Conservation (phyloP, 805 yeast genomes). For the Vanderwaltozyma verrucispora region DNA sequence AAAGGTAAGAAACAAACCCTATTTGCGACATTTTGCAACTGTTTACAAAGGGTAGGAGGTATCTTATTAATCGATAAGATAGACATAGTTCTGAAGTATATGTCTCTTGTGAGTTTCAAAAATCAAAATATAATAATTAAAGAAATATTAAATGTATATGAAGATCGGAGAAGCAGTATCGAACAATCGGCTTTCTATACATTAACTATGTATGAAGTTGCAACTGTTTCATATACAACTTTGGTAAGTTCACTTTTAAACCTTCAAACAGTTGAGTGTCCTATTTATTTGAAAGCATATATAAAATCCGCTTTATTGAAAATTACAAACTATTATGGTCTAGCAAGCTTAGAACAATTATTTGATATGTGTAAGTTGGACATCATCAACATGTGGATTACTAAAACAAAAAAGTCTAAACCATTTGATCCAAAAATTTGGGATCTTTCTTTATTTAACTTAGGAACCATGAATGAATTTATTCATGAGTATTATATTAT, state of each 20-base stretch:
- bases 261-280: slow-evolving; percentile 5
- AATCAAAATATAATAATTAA: slow-evolving; percentile 23
- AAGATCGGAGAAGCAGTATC: slow-evolving; percentile 15
- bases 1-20: slow-evolving; percentile 23
- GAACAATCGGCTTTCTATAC: slow-evolving; percentile 23
- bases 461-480: slow-evolving; percentile 8
- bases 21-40: slow-evolving; percentile 13
- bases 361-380: slow-evolving; percentile 19
- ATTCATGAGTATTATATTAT: slow-evolving; percentile 9
- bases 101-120: slow-evolving; percentile 15
- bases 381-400: slow-evolving; percentile 13
- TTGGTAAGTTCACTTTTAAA: slow-evolving; percentile 11
- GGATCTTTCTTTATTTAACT: slow-evolving; percentile 10
- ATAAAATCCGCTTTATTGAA: slow-evolving; percentile 5
- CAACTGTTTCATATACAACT: slow-evolving; percentile 15
- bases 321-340: slow-evolving; percentile 2
- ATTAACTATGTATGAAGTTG: slow-evolving; percentile 11
- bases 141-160: slow-evolving; percentile 18
- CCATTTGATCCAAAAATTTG: background rate
- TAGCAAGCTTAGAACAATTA: slow-evolving; percentile 5
- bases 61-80: slow-evolving; percentile 5
- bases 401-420: background rate
- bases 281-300: slow-evolving; percentile 15
- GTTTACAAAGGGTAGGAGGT: slow-evolving; percentile 11
- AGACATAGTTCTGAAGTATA: slow-evolving; percentile 9